phyloP scores from a whole-genome alignment of 768 basidiomycete species.

The Mycena rebaudengoi region DNA sequence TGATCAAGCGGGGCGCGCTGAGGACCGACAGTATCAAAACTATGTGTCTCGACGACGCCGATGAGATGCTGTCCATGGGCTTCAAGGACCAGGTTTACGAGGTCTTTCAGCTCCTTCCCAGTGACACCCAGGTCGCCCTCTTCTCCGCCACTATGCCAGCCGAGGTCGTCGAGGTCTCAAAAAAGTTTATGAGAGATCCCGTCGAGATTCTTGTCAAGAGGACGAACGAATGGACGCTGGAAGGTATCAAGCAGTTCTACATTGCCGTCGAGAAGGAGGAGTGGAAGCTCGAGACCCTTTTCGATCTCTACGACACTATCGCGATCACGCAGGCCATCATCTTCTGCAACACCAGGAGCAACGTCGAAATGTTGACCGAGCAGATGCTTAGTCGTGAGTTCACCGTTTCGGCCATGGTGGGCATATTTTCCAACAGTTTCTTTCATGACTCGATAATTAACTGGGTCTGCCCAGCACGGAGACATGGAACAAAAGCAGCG shows the following conservation, averaged over 20 bases:
- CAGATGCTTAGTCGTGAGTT: constrained; percentile 97
- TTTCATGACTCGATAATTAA: constrained; percentile 24
- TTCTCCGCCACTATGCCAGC: constrained; percentile 97
- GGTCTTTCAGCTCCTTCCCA: constrained; percentile 96
- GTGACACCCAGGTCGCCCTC: constrained; percentile 96
- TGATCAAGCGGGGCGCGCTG: constrained; percentile 95
- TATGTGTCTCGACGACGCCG: constrained; percentile 98
- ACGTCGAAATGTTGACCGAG: constrained; percentile 99
- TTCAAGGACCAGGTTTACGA: constrained; percentile 99
- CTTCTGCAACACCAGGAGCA: constrained; percentile 99
- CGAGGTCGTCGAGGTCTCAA: constrained; percentile 97
- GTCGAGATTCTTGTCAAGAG: constrained; percentile 98
- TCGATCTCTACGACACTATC: constrained; percentile 98
- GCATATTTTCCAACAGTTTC: constrained; percentile 35
- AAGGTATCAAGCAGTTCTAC: constrained; percentile 99
- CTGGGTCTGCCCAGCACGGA: constrained; percentile 71
- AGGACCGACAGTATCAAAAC: constrained; percentile 89
- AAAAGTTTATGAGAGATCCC: constrained; percentile 99
- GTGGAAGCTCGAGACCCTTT: constrained; percentile 99
- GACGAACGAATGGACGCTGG: constrained; percentile 96
- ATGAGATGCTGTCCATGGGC: constrained; percentile 97
- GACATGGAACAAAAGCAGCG: constrained; percentile 99
- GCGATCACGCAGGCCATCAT: constrained; percentile 99
- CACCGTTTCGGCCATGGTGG: constrained; percentile 95
- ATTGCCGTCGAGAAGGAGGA: constrained; percentile 99